phyloP scores from a whole-genome alignment of 139 green algal species.

The Chlorella sp. region DNA sequence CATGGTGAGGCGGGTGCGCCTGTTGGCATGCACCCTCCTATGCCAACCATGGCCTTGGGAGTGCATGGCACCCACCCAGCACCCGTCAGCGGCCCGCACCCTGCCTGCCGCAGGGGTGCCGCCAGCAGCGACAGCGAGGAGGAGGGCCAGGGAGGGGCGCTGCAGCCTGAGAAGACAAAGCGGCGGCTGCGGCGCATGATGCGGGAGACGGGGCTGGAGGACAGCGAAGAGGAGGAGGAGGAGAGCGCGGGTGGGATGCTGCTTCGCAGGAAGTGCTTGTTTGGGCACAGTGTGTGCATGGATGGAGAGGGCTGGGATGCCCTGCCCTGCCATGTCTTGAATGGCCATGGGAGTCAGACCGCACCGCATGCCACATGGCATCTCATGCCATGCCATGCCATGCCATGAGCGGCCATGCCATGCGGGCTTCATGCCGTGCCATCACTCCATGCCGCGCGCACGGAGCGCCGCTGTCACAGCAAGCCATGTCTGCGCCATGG shows the following conservation, averaged over 20 bases:
- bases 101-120: neutral
- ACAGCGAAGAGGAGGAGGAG: constrained; percentile 22
- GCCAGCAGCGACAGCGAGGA: constrained; percentile 25
- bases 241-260: neutral
- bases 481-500: no score
- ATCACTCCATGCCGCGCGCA: no score
- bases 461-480: no score
- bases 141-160: neutral
- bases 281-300: neutral
- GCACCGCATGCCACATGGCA: no score
- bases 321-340: neutral
- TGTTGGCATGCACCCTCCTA: no score
- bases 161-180: constrained; percentile 11
- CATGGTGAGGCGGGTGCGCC: no score
- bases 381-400: neutral
- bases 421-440: no score
- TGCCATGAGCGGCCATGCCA: no score
- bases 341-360: no score
- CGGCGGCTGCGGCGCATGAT: constrained; percentile 30
- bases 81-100: no score
- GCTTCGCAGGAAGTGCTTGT: neutral
- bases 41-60: no score
- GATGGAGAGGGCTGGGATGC: neutral
- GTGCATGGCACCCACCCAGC: no score
- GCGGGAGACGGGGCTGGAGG: constrained; percentile 35